phyloP scores from a whole-genome alignment of 2,329 filamentous ascomycete species.

The Elsinoe batatas region DNA sequence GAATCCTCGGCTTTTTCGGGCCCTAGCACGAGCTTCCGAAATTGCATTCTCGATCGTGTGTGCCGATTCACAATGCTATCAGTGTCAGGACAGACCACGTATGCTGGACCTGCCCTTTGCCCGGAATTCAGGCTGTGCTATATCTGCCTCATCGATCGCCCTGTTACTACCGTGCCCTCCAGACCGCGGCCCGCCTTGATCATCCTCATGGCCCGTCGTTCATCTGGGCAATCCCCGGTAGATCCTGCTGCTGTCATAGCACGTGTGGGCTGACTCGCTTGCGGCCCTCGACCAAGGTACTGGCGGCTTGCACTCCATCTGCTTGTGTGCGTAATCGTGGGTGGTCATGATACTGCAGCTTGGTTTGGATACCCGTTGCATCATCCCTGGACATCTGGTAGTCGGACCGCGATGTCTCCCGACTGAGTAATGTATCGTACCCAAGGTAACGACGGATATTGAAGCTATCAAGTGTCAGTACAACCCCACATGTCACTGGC shows the following conservation, averaged over 20 bases:
- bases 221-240: slow-evolving; percentile 4
- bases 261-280: not conserved
- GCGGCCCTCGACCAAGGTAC: not conserved
- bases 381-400: slow-evolving; percentile 54
- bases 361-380: not conserved
- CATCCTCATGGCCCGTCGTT: not conserved
- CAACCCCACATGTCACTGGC: not conserved
- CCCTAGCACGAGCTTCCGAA: slow-evolving; percentile 1
- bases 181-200: slow-evolving; percentile 2
- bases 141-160: not conserved
- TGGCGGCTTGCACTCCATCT: not conserved
- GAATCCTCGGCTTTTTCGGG: not conserved
- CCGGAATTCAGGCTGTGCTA: not conserved
- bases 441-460: slow-evolving; percentile 97
- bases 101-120: not conserved
- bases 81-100: not conserved
- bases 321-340: slow-evolving; percentile 8
- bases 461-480: slow-evolving; percentile 50
- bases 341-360: not conserved
- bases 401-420: slow-evolving; percentile 85
- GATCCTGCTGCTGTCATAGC: not conserved
- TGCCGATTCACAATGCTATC: not conserved
- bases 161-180: slow-evolving; percentile 1
- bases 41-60: not conserved
- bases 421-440: slow-evolving; percentile 98